Evolutionary conservation across 345 rosid species (phyloP), one percentile per base, ranked within the genome.

Genomic region (Rubroshorea leprosula): DNA sequence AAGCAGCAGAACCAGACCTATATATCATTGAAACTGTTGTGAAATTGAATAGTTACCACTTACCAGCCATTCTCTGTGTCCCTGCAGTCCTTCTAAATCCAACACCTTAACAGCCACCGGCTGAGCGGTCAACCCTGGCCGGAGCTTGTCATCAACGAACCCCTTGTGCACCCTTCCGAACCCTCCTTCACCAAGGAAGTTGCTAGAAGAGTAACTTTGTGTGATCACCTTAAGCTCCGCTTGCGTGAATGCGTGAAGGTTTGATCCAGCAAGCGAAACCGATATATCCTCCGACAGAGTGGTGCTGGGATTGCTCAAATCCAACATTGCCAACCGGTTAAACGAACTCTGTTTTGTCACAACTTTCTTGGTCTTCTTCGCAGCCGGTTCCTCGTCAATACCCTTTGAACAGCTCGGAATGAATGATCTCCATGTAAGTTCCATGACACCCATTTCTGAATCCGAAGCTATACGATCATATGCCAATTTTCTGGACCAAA

Each of bases 21-120:
- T n/a, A n/a, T n/a, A n/a, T n/a, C n/a, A n/a, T n/a, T n/a, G n/a
- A n/a, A n/a, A n/a, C n/a, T n/a, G n/a, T n/a, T n/a, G n/a, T n/a
- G n/a, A n/a, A n/a, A n/a, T n/a, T n/a, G n/a, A n/a, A n/a, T 35
- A 35, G 7, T 2, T 27, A 27, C 31, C 8, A 75, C 95, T 59
- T 21, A 90, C 97, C 94, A 90, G 62, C 97, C 97, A 90, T 76
- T 90, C 97, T 39, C 64, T 76, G 49, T 90, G 97, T 47, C 97
- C 97, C 60, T 90, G 97, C 68, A 80, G 62, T 27, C 97, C 96
- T 2, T 90, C 96, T 61, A 80, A 78, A 61, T 90, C 89, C 57
- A 90, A 62, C 12, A 73, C 73, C 80, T 90, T 90, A 19, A 90
- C 96, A 5, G 97, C 97, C 0, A 90, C 97, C 13, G 97, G 86